Base-by-base conservation (phyloP, 352 stramenopile genomes). In the Phytophthora europaea region DNA sequence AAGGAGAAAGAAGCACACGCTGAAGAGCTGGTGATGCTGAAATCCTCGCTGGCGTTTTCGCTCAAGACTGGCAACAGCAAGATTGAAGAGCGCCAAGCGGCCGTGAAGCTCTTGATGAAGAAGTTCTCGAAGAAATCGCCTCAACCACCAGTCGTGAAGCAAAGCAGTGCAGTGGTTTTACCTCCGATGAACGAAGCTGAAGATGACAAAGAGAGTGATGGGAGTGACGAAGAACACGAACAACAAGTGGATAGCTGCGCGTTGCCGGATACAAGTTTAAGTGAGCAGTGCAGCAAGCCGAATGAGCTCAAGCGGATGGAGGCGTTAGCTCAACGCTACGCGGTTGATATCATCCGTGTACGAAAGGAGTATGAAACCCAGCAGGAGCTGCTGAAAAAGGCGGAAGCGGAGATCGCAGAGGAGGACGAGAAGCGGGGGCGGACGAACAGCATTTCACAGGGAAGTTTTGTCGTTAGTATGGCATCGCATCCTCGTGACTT, bases 11-110 rank as follows among this genome's bases (percentile, higher is more conserved):
- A 86, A 7, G 23, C 45, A 0, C 65, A 89, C 12, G 61, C 82
- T 20, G 70, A 78, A 26, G 83, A 90, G 53, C 56, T 89, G 20
- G 59, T 65, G 22, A 73, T 69, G 47, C 20, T 90, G 16, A 90
- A 90, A 57, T 73, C 67, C 0, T 82, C 83, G 5, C 67, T 90
- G 4, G 64, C 76, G 1, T 74, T 88, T 20, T 77, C 80, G 2
- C 61, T 90, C 10, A 80, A 81, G 47, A 77, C 75, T 22, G 73
- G 83, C 3, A 90, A 88, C 43, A 68, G 51, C 8, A 82, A 78
- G 5, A 88, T 92, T n/a, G 83, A 90, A 64, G 81, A 87, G 43
- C 84, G 87, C 40, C 84, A 92, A 64, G 78, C 78, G 2, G 74
- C 79, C 0, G 75, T 90, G 36, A 86, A 81, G 36, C 50, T 85